A percentile compares a stretch with the other conserved stretches of the same genome.
Evolutionary conservation across 2,329 filamentous ascomycete species (phyloP).

Genomic region (Epichloe coenophiala): DNA sequence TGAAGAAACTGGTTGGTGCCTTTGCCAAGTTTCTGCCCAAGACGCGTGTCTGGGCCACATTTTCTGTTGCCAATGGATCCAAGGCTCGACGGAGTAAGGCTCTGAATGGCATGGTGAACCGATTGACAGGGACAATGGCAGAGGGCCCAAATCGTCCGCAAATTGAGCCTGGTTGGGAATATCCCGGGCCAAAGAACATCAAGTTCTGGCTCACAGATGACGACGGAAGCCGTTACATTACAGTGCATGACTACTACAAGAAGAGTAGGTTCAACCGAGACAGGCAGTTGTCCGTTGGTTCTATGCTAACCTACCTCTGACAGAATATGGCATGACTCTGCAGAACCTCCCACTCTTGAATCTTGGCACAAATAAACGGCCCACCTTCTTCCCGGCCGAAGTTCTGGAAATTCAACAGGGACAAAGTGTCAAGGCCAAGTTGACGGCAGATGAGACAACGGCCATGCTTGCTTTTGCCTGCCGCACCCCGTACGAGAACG

Average conservation of each 20-base stretch:
- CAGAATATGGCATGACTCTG: constrained; percentile 22
- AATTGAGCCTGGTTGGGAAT: constrained; percentile 13
- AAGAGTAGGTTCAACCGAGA: constrained; percentile 21
- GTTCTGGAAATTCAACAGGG: constrained; percentile 49
- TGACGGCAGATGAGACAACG: constrained; percentile 47
- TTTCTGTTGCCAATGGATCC: constrained; percentile 19
- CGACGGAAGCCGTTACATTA: constrained; percentile 15
- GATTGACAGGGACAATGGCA: constrained; percentile 5
- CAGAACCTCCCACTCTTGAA: constrained; percentile 49
- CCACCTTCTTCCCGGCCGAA: constrained; percentile 54
- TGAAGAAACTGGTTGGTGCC: constrained; percentile 14
- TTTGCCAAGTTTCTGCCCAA: constrained; percentile 24
- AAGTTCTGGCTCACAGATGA: constrained; percentile 18
- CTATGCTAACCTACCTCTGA: background rate
- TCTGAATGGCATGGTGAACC: constrained; percentile 18
- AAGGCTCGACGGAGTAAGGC: constrained; percentile 16
- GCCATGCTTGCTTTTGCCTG: constrained; percentile 63
- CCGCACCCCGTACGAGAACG: constrained; percentile 52
- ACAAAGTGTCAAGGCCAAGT: constrained; percentile 47
- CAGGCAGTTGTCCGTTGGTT: background rate
- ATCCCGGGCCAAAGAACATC: constrained; percentile 19
- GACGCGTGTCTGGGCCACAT: constrained; percentile 21
- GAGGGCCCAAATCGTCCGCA: constrained; percentile 10
- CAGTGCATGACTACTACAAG: constrained; percentile 31
- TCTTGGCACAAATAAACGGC: constrained; percentile 41